Evolutionary conservation across 805 yeast genomes (phyloP).

Genomic region (Wickerhamiella nectarea): DNA sequence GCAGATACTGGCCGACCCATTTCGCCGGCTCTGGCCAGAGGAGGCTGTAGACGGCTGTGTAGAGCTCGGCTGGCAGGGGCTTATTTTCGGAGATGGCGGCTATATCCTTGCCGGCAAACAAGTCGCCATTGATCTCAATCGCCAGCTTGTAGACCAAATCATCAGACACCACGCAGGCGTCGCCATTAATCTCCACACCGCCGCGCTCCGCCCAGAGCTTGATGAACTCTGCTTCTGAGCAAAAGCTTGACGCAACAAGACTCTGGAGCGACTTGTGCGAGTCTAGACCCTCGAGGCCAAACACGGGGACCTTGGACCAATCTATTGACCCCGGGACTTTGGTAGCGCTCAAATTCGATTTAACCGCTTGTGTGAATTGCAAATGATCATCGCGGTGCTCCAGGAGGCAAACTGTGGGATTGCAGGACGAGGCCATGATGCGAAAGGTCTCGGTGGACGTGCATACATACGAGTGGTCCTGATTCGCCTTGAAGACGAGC

Average conservation of each 20-base stretch:
- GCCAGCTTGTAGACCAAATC: slow-evolving; percentile 19
- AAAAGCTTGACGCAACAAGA: slow-evolving; percentile 8
- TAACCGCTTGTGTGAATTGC: slow-evolving; percentile 19
- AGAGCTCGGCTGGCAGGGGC: slow-evolving; percentile 12
- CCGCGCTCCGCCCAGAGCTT: slow-evolving; percentile 37
- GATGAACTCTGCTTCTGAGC: slow-evolving; percentile 40
- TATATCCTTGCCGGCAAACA: slow-evolving; percentile 11
- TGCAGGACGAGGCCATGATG: slow-evolving; percentile 37
- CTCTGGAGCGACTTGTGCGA: background rate
- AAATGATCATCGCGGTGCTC: slow-evolving; percentile 15
- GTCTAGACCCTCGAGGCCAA: slow-evolving; percentile 9
- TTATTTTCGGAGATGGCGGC: background rate
- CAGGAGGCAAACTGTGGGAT: slow-evolving; percentile 57
- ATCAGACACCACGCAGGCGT: slow-evolving; percentile 26
- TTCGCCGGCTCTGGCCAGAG: slow-evolving; percentile 32
- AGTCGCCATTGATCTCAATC: slow-evolving; percentile 19
- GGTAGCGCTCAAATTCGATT: slow-evolving; percentile 11
- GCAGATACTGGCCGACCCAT: slow-evolving; percentile 52
- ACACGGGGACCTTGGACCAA: slow-evolving; percentile 19
- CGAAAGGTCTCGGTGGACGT: slow-evolving; percentile 14
- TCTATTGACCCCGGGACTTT: slow-evolving; percentile 13
- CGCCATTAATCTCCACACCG: slow-evolving; percentile 43
- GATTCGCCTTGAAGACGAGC: slow-evolving; percentile 10
- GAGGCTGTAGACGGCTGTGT: slow-evolving; percentile 38
- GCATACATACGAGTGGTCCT: slow-evolving; percentile 12